Percentiles rank a stretch among this genome's conserved stretches.
phyloP scores from a whole-genome alignment of 163 green algal species.

The Volvox carteri region DNA sequence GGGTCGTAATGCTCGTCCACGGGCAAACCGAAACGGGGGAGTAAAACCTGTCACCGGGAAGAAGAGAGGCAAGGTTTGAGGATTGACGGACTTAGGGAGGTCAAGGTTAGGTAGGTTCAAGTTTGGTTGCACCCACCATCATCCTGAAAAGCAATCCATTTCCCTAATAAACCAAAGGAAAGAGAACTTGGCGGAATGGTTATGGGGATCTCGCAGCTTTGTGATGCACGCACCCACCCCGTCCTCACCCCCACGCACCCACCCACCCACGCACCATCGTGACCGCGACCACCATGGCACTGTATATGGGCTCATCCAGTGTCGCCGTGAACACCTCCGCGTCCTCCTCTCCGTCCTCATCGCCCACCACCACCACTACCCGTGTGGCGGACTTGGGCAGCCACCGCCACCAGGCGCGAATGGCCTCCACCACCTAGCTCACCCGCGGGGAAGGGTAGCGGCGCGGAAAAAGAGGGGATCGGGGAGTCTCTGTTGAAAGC shows the following conservation, averaged over 20 bases:
- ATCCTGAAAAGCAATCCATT: too few species aligned
- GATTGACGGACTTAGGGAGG: background rate
- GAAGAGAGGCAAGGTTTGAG: too few species aligned
- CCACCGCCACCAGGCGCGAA: conserved; percentile 42
- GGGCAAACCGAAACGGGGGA: conserved; percentile 35
- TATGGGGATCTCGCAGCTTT: too few species aligned
- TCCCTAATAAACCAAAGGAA: too few species aligned
- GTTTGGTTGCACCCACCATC: background rate
- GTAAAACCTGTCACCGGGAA: conserved; percentile 44
- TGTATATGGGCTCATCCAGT: conserved; percentile 31
- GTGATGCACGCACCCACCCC: too few species aligned
- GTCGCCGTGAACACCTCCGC: conserved; percentile 19
- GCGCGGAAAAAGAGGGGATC: too few species aligned
- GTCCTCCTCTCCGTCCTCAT: background rate
- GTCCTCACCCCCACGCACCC: too few species aligned
- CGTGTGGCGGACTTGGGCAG: conserved; percentile 35
- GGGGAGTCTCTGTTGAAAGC: too few species aligned
- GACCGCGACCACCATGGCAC: conserved; percentile 39
- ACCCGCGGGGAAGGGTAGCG: too few species aligned
- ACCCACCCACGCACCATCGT: conserved; percentile 15
- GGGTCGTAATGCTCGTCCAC: conserved; percentile 46
- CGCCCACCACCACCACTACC: conserved; percentile 9
- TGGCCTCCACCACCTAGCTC: conserved; percentile 32
- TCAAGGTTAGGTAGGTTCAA: background rate
- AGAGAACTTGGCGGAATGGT: too few species aligned